Evolutionary conservation across 495 filamentous ascomycete genomes (phyloP), one percentile per base, ranked within the genome.

Genomic region (Penicillium coprophilum): DNA sequence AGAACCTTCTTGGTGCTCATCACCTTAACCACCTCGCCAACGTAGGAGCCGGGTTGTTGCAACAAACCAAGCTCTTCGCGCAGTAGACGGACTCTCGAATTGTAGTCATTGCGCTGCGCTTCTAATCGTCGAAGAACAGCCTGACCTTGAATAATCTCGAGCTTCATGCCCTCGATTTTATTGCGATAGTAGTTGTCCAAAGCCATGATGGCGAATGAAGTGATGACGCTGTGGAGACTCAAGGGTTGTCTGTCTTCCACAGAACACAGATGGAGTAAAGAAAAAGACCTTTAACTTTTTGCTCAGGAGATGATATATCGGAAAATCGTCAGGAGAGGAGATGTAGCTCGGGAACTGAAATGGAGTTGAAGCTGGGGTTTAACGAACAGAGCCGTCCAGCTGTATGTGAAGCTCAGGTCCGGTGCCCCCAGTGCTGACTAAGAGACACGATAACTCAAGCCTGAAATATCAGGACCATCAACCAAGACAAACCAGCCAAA

Each of bases 1-100:
- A 99, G 77, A 30, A 99, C 92, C 77, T 97, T 96, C 76, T 99
- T 99, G 59, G 94, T 99, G 69, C 95, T 86, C 94, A 99, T 99
- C 51, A 97, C 94, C 79, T 97, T 97, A 58, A 99, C 94, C 43
- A 99, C 94, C 77, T 99, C 94, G 36, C 94, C 94, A 41, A 99
- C 94, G 65, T 99, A 98, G 8, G 94, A 97, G 30, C 95, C 94
- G 19, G 94, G 94, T 70, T 98, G 94, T 72, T 98, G 94, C 56
- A 98, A 80, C 61, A 98, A 80, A 50, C 94, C 94, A 15, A 98
- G 85, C 81, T 98, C 94, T 78, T 99, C 94, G 64, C 94, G 83
- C 65, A 99, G 80, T 68, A 97, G 81, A 46, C 94, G 90, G 65
- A 99, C 94, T 70, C 94, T 85, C 49, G 94, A 97, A 77, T 99